These are phyloP conservation scores for Cyclotella cryptica DNA, from an alignment of 108 stramenopile species.

Conservation along the genomic window DNA sequence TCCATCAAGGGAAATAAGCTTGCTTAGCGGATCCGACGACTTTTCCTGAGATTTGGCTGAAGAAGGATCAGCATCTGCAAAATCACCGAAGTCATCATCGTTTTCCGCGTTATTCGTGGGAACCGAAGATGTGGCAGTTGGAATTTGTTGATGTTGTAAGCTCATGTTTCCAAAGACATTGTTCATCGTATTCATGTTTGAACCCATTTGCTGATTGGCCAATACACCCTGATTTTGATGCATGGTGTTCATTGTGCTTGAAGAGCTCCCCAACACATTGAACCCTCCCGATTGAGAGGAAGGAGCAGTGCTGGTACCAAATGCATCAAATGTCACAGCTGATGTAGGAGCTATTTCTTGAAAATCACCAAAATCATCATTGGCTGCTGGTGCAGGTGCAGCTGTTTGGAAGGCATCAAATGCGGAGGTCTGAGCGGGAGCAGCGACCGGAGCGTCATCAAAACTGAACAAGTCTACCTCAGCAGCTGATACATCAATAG, in stretches of 20 bases:
- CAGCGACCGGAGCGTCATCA: constrained; percentile 51
- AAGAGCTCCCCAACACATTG: constrained; percentile 67
- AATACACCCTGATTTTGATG: constrained; percentile 40
- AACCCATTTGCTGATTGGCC: constrained; percentile 24
- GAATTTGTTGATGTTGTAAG: constrained; percentile 16
- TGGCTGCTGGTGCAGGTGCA: constrained; percentile 25
- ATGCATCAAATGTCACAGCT: constrained; percentile 66
- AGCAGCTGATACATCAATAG: constrained; percentile 20
- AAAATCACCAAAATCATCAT: constrained; percentile 60
- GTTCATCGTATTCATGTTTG: constrained; percentile 50
- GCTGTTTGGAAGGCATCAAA: constrained; percentile 54
- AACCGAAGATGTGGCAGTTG: constrained; percentile 36
- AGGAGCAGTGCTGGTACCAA: constrained; percentile 45
- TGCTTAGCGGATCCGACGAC: constrained; percentile 76
- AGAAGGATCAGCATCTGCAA: constrained; percentile 60
- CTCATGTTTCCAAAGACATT: constrained; percentile 57
- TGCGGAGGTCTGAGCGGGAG: constrained; percentile 41
- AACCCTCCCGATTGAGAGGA: constrained; percentile 42
- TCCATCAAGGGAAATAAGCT: constrained; percentile 80
- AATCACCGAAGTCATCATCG: constrained; percentile 80
- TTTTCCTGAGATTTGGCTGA: constrained; percentile 40
- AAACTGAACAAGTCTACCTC: constrained; percentile 81
- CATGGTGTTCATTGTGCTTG: constrained; percentile 17
- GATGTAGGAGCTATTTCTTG: constrained; percentile 46
- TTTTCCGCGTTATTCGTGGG: constrained; percentile 52